phyloP scores from a whole-genome alignment of 371 early-diverging fungal species.

The Fennellomyces sp. region DNA sequence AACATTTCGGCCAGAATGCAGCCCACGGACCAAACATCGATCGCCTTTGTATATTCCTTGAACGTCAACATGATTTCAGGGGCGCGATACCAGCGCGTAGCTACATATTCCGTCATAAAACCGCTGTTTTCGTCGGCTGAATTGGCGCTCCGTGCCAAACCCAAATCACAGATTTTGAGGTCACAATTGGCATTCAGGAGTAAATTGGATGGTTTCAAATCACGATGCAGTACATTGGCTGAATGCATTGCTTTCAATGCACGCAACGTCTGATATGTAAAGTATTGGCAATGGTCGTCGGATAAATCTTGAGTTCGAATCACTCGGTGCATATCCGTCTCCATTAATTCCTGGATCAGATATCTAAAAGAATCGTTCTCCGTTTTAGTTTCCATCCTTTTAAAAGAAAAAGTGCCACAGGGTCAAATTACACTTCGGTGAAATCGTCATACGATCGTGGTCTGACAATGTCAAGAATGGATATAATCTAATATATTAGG shows the following conservation, averaged over 20 bases:
- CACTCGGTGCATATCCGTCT: slow-evolving; percentile 97
- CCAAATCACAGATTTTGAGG: slow-evolving; percentile 94
- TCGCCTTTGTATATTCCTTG: slow-evolving; percentile 93
- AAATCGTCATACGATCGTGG: slow-evolving; percentile 76
- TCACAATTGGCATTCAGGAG: slow-evolving; percentile 98
- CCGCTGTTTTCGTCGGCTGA: slow-evolving; percentile 87
- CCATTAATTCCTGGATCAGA: slow-evolving; percentile 90
- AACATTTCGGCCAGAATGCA: slow-evolving; percentile 97
- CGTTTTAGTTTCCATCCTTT: not conserved
- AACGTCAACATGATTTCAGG: slow-evolving; percentile 97
- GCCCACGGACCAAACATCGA: slow-evolving; percentile 98
- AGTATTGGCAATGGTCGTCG: slow-evolving; percentile 98
- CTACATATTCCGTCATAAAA: slow-evolving; percentile 97
- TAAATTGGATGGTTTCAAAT: slow-evolving; percentile 96
- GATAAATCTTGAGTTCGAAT: slow-evolving; percentile 97
- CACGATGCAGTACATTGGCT: slow-evolving; percentile 97
- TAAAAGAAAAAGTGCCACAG: not conserved
- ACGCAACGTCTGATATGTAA: slow-evolving; percentile 95
- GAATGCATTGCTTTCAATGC: slow-evolving; percentile 98
- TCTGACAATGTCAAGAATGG: slow-evolving; percentile 88
- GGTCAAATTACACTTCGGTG: slow-evolving; percentile 77
- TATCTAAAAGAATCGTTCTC: slow-evolving; percentile 33
- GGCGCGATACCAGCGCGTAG: slow-evolving; percentile 99
- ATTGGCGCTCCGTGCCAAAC: slow-evolving; percentile 90
- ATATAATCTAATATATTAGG: slow-evolving; percentile 87